Conservation (phyloP, 495 filamentous ascomycete genomes). For the Penicillium argentinense region DNA sequence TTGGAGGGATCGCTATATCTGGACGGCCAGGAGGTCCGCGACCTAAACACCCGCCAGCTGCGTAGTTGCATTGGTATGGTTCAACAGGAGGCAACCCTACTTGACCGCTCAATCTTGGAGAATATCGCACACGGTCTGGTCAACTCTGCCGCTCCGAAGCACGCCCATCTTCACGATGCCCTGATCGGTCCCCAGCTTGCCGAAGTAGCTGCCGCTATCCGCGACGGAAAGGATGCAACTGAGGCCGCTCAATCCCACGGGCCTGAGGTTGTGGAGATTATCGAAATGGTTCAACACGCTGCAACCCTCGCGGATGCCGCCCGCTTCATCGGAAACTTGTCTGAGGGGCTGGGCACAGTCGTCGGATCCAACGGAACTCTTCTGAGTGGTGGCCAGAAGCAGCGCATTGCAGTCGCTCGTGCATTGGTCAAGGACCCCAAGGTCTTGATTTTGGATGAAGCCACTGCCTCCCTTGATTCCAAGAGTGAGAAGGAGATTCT, state of each 20-base stretch:
- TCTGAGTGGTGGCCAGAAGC: conserved; percentile 64
- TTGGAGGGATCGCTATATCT: conserved; percentile 43
- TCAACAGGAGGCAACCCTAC: conserved; percentile 63
- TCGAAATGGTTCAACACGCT: conserved; percentile 38
- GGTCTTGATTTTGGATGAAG: conserved; percentile 82
- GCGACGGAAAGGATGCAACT: conserved; percentile 35
- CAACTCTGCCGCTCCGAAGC: conserved; percentile 42
- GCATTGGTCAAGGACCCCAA: conserved; percentile 74
- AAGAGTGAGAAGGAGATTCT: conserved; percentile 54
- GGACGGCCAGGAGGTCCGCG: conserved; percentile 50
- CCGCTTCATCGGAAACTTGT: conserved; percentile 46
- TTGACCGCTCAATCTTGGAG: conserved; percentile 62
- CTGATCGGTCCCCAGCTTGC: conserved; percentile 30
- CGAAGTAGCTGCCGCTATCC: conserved; percentile 31
- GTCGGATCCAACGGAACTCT: conserved; percentile 57
- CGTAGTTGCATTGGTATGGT: conserved; percentile 59
- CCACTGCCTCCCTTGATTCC: conserved; percentile 61
- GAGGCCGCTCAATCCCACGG: conserved; percentile 30
- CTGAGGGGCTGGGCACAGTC: conserved; percentile 50
- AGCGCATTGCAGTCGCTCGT: conserved; percentile 66
- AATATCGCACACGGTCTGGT: conserved; percentile 66
- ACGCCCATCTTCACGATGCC: conserved; percentile 36
- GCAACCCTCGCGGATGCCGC: conserved; percentile 42
- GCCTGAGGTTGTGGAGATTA: conserved; percentile 34
- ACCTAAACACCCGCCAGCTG: conserved; percentile 55